Evolutionary conservation across 2,329 filamentous ascomycete genomes (phyloP), one percentile per base, ranked within the genome.

Genomic region (Xylariaceae sp.): DNA sequence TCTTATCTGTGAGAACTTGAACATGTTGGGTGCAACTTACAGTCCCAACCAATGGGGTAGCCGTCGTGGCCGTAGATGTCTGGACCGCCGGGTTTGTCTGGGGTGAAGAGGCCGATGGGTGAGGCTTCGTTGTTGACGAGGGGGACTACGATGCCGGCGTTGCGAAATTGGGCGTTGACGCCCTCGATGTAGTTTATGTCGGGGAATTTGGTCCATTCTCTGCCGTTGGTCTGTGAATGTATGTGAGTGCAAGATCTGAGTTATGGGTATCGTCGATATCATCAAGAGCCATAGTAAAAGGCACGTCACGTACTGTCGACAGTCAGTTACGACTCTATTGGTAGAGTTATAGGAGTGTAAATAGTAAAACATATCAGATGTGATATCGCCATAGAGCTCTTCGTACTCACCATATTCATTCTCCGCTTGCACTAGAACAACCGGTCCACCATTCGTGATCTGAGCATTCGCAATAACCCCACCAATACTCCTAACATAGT

Each of bases 391-490:
- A 5, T 30, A 30, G 23, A 4, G 5, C 5, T 30, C 17, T 30
- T 5, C 23, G 23, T 23, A 56, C 56, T 3, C 58, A 64, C 57
- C 62, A 52, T 93, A 92, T 71, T 94, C 90, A 63, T 94, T 95
- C 71, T 95, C 90, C 0, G 88, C 87, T 71, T 95, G 90, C 48
- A 88, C 81, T 1, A 93, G 75, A 61, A 95, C 90, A 6, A 95
- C 80, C 0, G 89, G 89, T 0, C 90, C 90, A 0, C 88, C 90
- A 55, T 92, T 89, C 1, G 89, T 93, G 68, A 95, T 92, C 67
- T 94, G 89, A 0, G 83, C 85, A 57, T 85, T 83, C 3, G 89
- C 88, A 64, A 95, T 87, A 7, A 86, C 84, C 10, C 78, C 78
- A 30, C 82, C 82, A 53, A 92, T 80, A 7, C 84, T 78, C 5